phyloP scores from a whole-genome alignment of 106 monocot genomes.

The Posidonia australis region DNA sequence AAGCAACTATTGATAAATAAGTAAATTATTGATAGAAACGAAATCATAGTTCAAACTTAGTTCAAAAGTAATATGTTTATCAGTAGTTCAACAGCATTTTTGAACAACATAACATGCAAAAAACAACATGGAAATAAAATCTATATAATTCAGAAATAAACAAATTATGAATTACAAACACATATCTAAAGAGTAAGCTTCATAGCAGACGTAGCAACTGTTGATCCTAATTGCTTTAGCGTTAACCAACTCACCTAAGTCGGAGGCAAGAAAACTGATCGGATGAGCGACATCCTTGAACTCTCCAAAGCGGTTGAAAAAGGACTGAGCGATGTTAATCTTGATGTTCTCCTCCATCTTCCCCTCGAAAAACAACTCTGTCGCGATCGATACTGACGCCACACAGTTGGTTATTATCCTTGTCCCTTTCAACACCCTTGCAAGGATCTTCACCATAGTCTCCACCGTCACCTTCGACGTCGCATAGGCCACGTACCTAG shows the following conservation, averaged over 20 bases:
- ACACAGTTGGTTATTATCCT: conserved; percentile 25
- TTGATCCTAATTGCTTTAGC: conserved; percentile 20
- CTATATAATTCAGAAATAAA: too few species aligned
- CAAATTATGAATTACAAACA: too few species aligned
- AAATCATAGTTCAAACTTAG: too few species aligned
- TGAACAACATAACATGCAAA: too few species aligned
- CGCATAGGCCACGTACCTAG: conserved; percentile 16
- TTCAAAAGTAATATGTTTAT: too few species aligned
- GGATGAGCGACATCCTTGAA: conserved; percentile 10
- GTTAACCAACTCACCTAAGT: conserved; percentile 13
- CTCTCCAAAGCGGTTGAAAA: conserved; percentile 18
- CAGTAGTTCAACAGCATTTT: too few species aligned
- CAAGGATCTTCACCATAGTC: conserved; percentile 28
- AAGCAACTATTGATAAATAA: not conserved
- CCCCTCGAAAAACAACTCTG: conserved; percentile 18
- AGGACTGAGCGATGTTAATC: conserved; percentile 3
- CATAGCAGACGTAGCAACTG: conserved; percentile 15
- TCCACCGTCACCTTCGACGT: conserved; percentile 32
- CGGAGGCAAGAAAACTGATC: conserved; percentile 6
- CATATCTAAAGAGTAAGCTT: too few species aligned
- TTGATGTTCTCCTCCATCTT: conserved; percentile 12
- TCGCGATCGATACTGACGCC: conserved; percentile 32
- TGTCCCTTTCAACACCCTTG: conserved; percentile 22
- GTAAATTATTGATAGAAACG: too few species aligned
- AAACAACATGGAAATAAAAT: too few species aligned